Evolutionary conservation across 2,329 filamentous ascomycete genomes (phyloP).

Genomic region (Paraphoma chrysanthemicola): DNA sequence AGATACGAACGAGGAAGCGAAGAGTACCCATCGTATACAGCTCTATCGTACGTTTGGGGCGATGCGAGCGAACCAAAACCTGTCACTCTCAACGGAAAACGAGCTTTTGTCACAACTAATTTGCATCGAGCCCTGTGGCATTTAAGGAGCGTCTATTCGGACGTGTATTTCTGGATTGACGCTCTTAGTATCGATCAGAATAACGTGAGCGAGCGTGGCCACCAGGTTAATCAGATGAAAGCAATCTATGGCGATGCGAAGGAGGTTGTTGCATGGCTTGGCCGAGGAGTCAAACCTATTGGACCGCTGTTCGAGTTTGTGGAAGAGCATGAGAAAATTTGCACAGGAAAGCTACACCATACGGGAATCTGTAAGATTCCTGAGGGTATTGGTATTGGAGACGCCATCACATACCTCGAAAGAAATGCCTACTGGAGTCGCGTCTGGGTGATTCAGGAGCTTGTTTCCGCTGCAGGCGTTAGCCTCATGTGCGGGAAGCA

Average conservation of each 20-base stretch:
- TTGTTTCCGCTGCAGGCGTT: background rate
- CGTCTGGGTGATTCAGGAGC: constrained; percentile 8
- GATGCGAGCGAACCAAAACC: constrained; percentile 16
- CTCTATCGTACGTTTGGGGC: constrained; percentile 44
- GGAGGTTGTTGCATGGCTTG: constrained; percentile 18
- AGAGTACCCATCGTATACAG: constrained; percentile 20
- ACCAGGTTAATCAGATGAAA: constrained; percentile 26
- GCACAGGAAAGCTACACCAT: background rate
- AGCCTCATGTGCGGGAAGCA: background rate
- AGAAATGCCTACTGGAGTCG: background rate
- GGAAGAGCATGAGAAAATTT: background rate
- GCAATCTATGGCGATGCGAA: constrained; percentile 15
- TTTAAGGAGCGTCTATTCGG: constrained; percentile 1
- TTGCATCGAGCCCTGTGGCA: constrained; percentile 13
- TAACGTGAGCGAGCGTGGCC: constrained; percentile 15
- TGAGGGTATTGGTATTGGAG: background rate
- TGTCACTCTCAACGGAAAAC: constrained; percentile 4
- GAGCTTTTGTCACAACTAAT: constrained; percentile 8
- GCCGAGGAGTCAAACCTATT: constrained; percentile 3
- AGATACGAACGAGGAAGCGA: background rate
- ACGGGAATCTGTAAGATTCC: background rate
- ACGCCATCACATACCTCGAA: background rate
- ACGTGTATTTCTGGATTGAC: constrained; percentile 28
- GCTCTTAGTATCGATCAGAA: constrained; percentile 33
- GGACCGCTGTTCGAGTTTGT: background rate